Evolutionary conservation across 345 rosid species (phyloP), one percentile per base, ranked within the genome.

Genomic region (Syzygium oleosum): DNA sequence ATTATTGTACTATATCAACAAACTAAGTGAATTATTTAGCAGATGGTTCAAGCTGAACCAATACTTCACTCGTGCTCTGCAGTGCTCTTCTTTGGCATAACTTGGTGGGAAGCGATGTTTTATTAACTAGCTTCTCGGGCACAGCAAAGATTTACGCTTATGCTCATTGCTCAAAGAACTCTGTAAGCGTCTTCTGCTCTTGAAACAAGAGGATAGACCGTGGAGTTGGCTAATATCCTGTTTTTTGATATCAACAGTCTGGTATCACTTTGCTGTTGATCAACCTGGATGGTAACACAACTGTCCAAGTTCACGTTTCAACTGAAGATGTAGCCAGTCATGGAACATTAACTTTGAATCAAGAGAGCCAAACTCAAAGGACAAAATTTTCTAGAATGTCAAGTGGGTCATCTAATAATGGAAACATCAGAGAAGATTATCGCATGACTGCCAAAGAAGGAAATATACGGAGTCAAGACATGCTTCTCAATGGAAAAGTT

Each of bases 1-100:
- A 38, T 73, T 73, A 73, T 34, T 3, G 4, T 68, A 13, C 25
- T 73, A 73, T 9, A 41, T 17, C 25, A 73, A 34, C 80, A 73
- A 34, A 73, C 1, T 21, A 6, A 34, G 19, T 9, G 46, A 61
- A 13, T n/a, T 5, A n/a, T 6, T 61, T 6, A 41, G 43, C 43
- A 61, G 17, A 61, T n/a, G 14, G 19, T 19, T 73, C 49, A 73
- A 21, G 27, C 49, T 38, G 27, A 73, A 27, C 49, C 49, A 19
- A 73, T 73, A 52, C 46, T 21, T 86, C 43, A n/a, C 54, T 56
- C 4, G 5, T 86, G 38, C 87, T 63, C 27, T 85, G 54, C 87
- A 93, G 94, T 86, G 93, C 94, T 13, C 93, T 93, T 85, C 92
- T 93, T 12, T 91, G 94, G 94, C 92, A 91, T 84, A 91, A 89